Conservation (phyloP, 352 stramenopile genomes). For the Stramenopiles sp. region DNA sequence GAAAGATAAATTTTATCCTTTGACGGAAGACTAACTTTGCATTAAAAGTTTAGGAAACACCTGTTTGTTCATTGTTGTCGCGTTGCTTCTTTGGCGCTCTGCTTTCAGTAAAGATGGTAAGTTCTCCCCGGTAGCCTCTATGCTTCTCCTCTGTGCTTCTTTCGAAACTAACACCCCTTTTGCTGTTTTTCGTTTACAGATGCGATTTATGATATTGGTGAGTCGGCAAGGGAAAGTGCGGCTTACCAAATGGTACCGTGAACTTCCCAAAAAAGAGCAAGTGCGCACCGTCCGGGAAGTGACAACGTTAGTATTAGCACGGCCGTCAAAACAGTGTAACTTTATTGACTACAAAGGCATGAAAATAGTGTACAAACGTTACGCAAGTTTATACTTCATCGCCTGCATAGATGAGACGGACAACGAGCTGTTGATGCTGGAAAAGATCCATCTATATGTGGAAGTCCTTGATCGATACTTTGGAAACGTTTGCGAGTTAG, state of each 20-base stretch:
- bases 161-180: constrained; percentile 5
- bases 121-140: too few relatives aligned
- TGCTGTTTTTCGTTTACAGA: constrained; percentile 31
- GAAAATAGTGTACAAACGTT: constrained; percentile 92
- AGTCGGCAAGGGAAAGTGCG: constrained; percentile 72
- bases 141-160: too few relatives aligned
- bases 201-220: constrained; percentile 60
- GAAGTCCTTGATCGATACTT: constrained; percentile 95
- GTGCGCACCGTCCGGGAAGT: constrained; percentile 63
- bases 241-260: constrained; percentile 66
- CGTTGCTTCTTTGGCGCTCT: neutral
- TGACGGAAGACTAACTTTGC: constrained; percentile 20
- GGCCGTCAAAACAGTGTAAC: constrained; percentile 54
- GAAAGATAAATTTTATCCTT: neutral
- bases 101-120: too few relatives aligned
- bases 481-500: constrained; percentile 70
- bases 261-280: constrained; percentile 49
- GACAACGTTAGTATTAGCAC: constrained; percentile 56
- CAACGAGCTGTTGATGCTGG: constrained; percentile 91
- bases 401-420: constrained; percentile 77
- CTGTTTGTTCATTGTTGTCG: constrained; percentile 8
- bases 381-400: constrained; percentile 89
- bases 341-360: too few relatives aligned
- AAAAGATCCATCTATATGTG: constrained; percentile 93
- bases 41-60: constrained; percentile 12